Conservation (phyloP, 345 rosid species). For the Fremontodendron californicum region DNA sequence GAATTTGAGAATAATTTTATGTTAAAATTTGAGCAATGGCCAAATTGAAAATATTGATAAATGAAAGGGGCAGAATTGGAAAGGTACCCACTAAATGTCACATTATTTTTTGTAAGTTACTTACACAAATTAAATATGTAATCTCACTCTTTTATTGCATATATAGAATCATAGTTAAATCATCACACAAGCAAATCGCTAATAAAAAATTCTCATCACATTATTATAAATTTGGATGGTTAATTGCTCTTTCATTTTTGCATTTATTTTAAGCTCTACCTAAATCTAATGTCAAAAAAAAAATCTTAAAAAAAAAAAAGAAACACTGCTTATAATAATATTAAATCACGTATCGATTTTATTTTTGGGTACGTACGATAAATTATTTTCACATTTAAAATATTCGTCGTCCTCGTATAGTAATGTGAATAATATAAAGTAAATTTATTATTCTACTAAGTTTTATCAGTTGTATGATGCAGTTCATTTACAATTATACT, state of each 20-base stretch:
- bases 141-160: neutral
- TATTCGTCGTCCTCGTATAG: neutral
- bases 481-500: neutral
- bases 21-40: neutral
- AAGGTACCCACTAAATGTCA: slow-evolving; percentile 10
- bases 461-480: neutral
- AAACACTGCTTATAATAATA: neutral
- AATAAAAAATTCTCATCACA: neutral
- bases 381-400: neutral
- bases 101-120: neutral
- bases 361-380: neutral
- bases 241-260: neutral
- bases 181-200: slow-evolving; percentile 3
- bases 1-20: too few relatives aligned
- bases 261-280: neutral
- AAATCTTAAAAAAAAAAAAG: neutral
- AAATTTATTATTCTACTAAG: neutral
- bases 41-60: neutral
- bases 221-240: neutral
- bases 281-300: neutral
- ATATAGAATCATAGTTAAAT: slow-evolving; percentile 14
- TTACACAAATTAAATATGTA: slow-evolving; percentile 13
- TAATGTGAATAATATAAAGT: neutral
- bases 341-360: neutral
- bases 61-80: neutral